phyloP scores from a whole-genome alignment of 257 asterid genomes.

The Petunia secreta region DNA sequence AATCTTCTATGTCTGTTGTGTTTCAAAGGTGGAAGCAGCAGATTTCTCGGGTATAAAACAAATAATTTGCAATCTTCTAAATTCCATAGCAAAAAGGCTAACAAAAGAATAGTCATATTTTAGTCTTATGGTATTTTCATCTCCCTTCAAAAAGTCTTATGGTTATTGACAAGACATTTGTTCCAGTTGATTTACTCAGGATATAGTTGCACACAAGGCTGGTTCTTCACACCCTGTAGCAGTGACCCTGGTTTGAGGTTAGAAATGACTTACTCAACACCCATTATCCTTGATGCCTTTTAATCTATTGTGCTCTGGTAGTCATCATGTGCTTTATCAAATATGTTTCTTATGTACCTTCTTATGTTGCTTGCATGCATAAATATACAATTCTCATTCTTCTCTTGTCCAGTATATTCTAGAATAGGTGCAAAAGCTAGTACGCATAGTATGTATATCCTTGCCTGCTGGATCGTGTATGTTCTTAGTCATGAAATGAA shows the following conservation, averaged over 20 bases:
- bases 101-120: too few species aligned
- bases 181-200: conserved; percentile 85
- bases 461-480: background rate
- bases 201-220: conserved; percentile 88
- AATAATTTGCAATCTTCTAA: too few species aligned
- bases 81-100: too few species aligned
- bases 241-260: conserved; percentile 87
- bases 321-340: background rate
- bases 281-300: conserved; percentile 3
- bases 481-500: conserved; percentile 12
- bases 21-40: too few species aligned
- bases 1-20: too few species aligned
- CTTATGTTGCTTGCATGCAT: background rate
- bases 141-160: background rate
- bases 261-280: conserved; percentile 17
- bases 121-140: too few species aligned
- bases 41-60: too few species aligned
- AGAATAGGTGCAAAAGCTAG: background rate
- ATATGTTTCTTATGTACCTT: conserved; percentile 11
- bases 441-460: background rate
- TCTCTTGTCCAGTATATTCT: background rate
- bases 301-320: background rate
- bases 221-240: conserved; percentile 95
- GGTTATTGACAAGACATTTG: conserved; percentile 4
- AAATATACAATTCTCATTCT: background rate